Base-by-base conservation (phyloP, 139 green algal genomes). In the Penium margaritaceum region DNA sequence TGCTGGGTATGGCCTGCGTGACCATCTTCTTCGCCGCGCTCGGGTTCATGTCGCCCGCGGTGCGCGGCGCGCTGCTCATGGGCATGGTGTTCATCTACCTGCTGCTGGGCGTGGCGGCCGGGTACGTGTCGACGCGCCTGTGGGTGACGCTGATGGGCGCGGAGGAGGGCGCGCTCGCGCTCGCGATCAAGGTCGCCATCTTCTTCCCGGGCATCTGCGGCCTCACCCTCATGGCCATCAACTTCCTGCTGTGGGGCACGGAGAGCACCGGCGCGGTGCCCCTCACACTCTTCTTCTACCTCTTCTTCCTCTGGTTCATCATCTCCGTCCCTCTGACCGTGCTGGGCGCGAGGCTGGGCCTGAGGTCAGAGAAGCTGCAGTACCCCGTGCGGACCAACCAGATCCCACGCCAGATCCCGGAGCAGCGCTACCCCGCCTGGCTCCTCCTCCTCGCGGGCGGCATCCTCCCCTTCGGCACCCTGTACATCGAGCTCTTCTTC, bases 401-500 rank as follows among this genome's bases (percentile, higher is more conserved):
- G 89, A 97, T 97, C 65, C 92, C 92, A n/a, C 90, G 92, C 55
- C 91, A 97, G 85, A 86, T 97, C 9, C 72, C 92, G 88, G 1
- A 79, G 84, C 90, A 70, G 88, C 29, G 73, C 85, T 46, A 93
- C 81, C 90, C 90, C 29, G 46, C 72, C 12, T 80, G 94, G 62
- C 84, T 97, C 14, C 90, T 95, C 80, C 78, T 91, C 53, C 85
- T 75, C 39, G 67, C 86, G 24, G 86, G 92, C 61, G 92, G 92
- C 67, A 85, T 96, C 72, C 88, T 97, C 72, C 91, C 92, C 12
- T 96, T 96, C 72, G 91, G 92, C 74, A 95, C 91, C 54, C 87
- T 96, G 74, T 96, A 96, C 84, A 92, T 97, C 39, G 92, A 96
- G 87, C 88, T 96, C 27, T 96, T 95, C 87, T 96, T 97, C 76